Base-by-base conservation (phyloP, 176 grass and related monocot species). In the Panicum miliaceum region DNA sequence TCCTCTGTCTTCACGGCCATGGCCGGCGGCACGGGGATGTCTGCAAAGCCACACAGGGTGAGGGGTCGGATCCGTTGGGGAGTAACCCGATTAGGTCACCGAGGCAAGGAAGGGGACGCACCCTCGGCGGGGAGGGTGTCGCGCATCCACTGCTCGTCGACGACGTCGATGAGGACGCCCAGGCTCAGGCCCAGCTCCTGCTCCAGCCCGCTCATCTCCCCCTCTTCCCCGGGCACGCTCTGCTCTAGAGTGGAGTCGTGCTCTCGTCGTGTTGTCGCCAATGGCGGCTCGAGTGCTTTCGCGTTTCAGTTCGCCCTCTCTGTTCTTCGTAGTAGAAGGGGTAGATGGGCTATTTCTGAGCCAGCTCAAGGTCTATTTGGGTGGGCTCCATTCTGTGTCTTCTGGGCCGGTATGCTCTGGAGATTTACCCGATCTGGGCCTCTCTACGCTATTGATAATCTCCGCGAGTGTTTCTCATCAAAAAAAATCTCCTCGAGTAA, bases 121-220 rank as follows among this genome's bases (percentile, higher is more conserved):
- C 94, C 95, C 77, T 97, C 95, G 34, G 87, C 64, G 59, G 92
- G 95, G 71, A 97, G 90, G 19, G 92, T 93, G 85, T 97, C 95
- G 52, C 92, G 88, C 92, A 94, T 94, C 95, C 95, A 97, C 82
- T 93, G 86, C 81, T 97, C 90, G 35, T 93, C 95, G 60, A 97
- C 90, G 78, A 97, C 32, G 84, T 97, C 92, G 68, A 94, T 94
- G 74, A 97, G 95, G 71, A 94, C 73, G n/a, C 90, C 95, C 84
- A 94, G 88, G 82, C 86, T 94, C 69, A 97, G 86, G 46, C 53
- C 60, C 64, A 76, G 86, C 76, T 94, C 88, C 81, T 88, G 91
- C 86, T 96, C 89, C 41, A 89, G 59, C 15, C 87, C 92, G 48
- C 83, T 91, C 94, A 93, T 96, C 77, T 82, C 19, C 68, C 80